A percentile compares a stretch with the other conserved stretches of the same genome.
These are phyloP conservation scores for Rubroboletus pulcherrimus DNA, from an alignment of 768 basidiomycete species.

Conservation along the genomic window DNA sequence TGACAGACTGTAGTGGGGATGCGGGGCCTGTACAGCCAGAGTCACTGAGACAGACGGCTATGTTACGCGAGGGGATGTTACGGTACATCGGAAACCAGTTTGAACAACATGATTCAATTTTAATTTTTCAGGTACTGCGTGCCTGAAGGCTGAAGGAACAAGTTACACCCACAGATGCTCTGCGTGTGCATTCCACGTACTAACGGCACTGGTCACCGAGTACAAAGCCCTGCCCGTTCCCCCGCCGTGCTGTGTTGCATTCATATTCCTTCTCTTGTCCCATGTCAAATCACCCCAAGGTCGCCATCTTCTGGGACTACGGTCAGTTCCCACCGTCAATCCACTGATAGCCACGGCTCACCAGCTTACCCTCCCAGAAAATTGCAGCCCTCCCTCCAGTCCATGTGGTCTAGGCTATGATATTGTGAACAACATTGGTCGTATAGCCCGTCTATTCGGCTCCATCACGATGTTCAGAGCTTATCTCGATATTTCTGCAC, in stretches of 20 bases:
- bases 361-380: constrained; percentile 23
- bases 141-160: constrained; percentile 5
- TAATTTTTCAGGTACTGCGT: neutral
- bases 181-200: constrained; percentile 13
- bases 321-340: constrained; percentile 18
- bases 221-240: constrained; percentile 21
- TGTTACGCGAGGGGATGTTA: neutral
- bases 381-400: constrained; percentile 30
- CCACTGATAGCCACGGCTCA: neutral
- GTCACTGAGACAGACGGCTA: neutral
- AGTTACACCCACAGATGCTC: neutral
- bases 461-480: constrained; percentile 49
- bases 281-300: constrained; percentile 36
- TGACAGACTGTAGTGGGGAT: neutral
- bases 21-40: neutral
- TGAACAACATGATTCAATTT: too few relatives aligned
- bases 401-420: constrained; percentile 37
- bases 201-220: constrained; percentile 2
- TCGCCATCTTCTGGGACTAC: constrained; percentile 43
- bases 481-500: constrained; percentile 47
- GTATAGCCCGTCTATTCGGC: constrained; percentile 45
- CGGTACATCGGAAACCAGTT: too few relatives aligned
- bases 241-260: constrained; percentile 5
- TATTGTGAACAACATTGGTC: constrained; percentile 41
- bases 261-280: constrained; percentile 11